phyloP scores from a whole-genome alignment of 495 filamentous ascomycete genomes.

The Pyrenula massariospora region DNA sequence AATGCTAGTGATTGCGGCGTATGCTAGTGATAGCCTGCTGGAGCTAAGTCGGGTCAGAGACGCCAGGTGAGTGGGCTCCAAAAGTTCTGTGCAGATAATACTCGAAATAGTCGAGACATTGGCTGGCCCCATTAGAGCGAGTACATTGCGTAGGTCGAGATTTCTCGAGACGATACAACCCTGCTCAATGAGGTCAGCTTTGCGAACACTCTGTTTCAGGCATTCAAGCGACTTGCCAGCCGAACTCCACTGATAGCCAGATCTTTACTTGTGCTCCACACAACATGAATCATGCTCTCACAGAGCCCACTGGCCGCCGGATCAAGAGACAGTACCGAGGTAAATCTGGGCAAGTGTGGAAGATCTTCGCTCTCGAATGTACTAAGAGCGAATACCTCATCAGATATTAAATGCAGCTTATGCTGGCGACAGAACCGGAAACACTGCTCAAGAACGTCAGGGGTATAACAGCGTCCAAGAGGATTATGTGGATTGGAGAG shows the following conservation, averaged over 20 bases:
- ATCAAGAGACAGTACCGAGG: neutral
- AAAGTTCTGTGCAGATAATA: conserved; percentile 5
- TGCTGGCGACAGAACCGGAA: conserved; percentile 12
- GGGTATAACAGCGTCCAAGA: conserved; percentile 11
- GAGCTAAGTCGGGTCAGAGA: conserved; percentile 7
- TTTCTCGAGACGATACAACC: conserved; percentile 3
- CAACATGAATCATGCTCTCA: conserved; percentile 21
- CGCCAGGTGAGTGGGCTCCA: conserved; percentile 5
- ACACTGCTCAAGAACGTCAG: conserved; percentile 9
- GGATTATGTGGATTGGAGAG: conserved; percentile 13
- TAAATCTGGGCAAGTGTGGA: conserved; percentile 1
- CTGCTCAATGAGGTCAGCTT: too few species aligned
- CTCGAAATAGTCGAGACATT: conserved; percentile 6
- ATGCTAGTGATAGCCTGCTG: conserved; percentile 5
- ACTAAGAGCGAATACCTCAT: conserved; percentile 31
- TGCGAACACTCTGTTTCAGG: too few species aligned
- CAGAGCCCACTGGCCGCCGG: conserved; percentile 11
- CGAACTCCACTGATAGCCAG: conserved; percentile 29
- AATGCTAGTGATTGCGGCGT: conserved; percentile 5
- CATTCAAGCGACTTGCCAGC: conserved; percentile 6
- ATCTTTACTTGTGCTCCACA: conserved; percentile 32
- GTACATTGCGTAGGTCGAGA: neutral
- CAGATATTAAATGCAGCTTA: conserved; percentile 19
- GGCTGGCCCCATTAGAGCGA: conserved; percentile 2
- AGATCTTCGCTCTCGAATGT: conserved; percentile 29